Evolutionary conservation across 2,329 filamentous ascomycete genomes (phyloP).

Genomic region (Arthroderma sp.): DNA sequence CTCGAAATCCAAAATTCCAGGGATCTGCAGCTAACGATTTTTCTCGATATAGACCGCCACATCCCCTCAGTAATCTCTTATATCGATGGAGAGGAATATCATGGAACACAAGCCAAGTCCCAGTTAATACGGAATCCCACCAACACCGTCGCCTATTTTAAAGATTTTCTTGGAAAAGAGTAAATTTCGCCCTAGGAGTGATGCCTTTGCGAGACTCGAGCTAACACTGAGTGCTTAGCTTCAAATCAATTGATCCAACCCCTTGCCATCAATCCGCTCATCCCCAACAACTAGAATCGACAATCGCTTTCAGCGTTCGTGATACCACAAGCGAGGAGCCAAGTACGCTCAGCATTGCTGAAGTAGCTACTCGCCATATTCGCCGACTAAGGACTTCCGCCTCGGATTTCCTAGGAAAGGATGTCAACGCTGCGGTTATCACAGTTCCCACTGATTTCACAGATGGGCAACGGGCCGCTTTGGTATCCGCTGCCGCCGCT

Average conservation of each 20-base stretch:
- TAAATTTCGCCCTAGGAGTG: constrained; percentile 31
- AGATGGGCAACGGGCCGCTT: constrained; percentile 70
- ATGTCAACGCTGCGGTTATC: constrained; percentile 87
- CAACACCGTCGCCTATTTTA: constrained; percentile 92
- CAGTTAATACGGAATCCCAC: constrained; percentile 83
- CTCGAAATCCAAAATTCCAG: background rate
- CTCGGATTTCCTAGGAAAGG: constrained; percentile 82
- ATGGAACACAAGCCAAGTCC: constrained; percentile 85
- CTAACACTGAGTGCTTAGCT: constrained; percentile 32
- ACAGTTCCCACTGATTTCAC: constrained; percentile 88
- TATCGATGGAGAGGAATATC: constrained; percentile 90
- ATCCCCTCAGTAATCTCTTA: constrained; percentile 93
- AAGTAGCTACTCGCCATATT: constrained; percentile 74
- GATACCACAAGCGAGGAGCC: constrained; percentile 54
- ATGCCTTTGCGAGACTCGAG: background rate
- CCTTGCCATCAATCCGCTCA: constrained; percentile 90
- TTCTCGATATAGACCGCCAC: constrained; percentile 59
- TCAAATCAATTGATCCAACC: constrained; percentile 92
- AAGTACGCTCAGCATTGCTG: constrained; percentile 62
- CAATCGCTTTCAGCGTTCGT: constrained; percentile 68
- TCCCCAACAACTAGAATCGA: constrained; percentile 58
- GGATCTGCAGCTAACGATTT: background rate
- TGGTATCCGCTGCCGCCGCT: constrained; percentile 62
- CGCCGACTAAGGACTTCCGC: constrained; percentile 70
- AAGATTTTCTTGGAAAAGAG: constrained; percentile 91